A percentile compares a stretch with the other conserved stretches of the same genome.
Conservation (phyloP, 306 rosid species). For the Myrica gale region DNA sequence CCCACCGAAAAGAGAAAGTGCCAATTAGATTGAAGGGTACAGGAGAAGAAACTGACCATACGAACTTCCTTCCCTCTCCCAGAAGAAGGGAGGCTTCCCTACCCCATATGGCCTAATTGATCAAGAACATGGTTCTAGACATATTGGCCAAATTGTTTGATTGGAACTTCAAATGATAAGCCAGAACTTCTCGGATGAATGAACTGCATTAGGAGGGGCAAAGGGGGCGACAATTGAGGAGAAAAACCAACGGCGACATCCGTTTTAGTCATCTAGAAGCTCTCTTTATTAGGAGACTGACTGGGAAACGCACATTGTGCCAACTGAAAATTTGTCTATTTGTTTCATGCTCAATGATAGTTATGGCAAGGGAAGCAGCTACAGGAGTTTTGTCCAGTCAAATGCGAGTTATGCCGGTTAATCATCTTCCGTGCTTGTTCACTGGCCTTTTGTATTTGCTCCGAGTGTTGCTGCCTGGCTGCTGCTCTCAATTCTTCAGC, state of each 20-base stretch:
- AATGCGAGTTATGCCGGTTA: constrained; percentile 41
- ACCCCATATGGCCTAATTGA: not conserved
- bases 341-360: constrained; percentile 20
- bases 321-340: not conserved
- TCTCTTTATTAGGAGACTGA: constrained; percentile 9
- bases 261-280: not conserved
- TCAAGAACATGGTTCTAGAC: not conserved
- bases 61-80: not conserved
- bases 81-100: not conserved
- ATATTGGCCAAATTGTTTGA: not conserved
- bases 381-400: constrained; percentile 58
- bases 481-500: constrained; percentile 80
- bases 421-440: constrained; percentile 58
- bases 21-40: no score
- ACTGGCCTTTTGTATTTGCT: constrained; percentile 59
- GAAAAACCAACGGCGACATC: not conserved
- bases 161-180: not conserved
- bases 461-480: constrained; percentile 71
- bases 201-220: not conserved
- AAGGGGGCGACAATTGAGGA: no score
- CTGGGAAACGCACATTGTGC: not conserved
- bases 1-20: no score
- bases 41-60: no score
- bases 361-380: constrained; percentile 86
- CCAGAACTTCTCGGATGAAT: not conserved